phyloP scores from a whole-genome alignment of 768 basidiomycete species.

The Pisolithus orientalis region DNA sequence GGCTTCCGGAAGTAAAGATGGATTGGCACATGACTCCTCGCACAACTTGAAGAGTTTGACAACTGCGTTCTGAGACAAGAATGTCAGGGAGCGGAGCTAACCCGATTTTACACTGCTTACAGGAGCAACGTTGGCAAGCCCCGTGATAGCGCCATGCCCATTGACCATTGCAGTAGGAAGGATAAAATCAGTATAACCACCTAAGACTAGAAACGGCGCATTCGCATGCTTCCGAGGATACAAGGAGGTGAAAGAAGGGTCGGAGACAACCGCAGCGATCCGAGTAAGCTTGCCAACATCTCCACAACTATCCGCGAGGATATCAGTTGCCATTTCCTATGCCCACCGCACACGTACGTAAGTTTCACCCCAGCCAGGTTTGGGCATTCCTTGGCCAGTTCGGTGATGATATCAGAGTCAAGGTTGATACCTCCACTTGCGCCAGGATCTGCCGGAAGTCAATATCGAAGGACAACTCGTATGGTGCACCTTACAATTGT shows the following conservation, averaged over 20 bases:
- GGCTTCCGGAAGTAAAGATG: slow-evolving; percentile 57
- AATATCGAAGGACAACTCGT: background rate
- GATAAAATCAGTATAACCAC: slow-evolving; percentile 82
- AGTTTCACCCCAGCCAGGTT: slow-evolving; percentile 87
- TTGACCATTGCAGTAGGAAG: slow-evolving; percentile 65
- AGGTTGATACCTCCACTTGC: slow-evolving; percentile 88
- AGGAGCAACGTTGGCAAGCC: slow-evolving; percentile 79
- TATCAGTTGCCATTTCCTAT: slow-evolving; percentile 2
- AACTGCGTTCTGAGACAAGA: slow-evolving; percentile 43
- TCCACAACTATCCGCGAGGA: slow-evolving; percentile 56
- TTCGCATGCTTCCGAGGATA: slow-evolving; percentile 64
- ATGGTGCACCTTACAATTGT: slow-evolving; percentile 58
- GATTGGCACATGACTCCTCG: slow-evolving; percentile 47
- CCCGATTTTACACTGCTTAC: slow-evolving; percentile 32
- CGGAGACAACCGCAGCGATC: slow-evolving; percentile 63
- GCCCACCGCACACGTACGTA: slow-evolving; percentile 48
- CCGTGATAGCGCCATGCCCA: slow-evolving; percentile 86
- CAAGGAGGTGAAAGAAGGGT: slow-evolving; percentile 43
- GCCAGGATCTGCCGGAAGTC: slow-evolving; percentile 60
- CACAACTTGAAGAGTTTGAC: slow-evolving; percentile 58
- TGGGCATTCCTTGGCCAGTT: slow-evolving; percentile 68
- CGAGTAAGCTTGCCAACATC: slow-evolving; percentile 89
- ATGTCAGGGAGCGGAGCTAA: slow-evolving; percentile 1
- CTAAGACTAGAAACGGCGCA: slow-evolving; percentile 77
- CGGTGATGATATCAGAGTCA: slow-evolving; percentile 80